These are phyloP conservation scores for Baudoinia panamericana DNA, from an alignment of 495 filamentous ascomycete genomes.

Conservation along the genomic window DNA sequence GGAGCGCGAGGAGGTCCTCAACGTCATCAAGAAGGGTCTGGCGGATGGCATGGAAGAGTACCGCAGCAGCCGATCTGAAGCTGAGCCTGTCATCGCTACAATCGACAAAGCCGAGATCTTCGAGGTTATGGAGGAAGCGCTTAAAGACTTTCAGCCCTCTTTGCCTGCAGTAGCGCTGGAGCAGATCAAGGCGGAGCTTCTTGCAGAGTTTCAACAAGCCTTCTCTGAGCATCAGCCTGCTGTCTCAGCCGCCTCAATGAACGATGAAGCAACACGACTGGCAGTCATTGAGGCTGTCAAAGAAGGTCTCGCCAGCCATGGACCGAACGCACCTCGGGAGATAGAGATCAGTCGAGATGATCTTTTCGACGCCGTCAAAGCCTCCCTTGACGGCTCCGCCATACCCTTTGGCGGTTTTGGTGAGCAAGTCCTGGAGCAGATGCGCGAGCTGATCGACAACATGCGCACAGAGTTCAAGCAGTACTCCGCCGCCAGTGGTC, in stretches of 20 bases:
- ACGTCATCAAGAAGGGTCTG: conserved; percentile 70
- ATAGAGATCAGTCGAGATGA: conserved; percentile 51
- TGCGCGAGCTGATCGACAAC: conserved; percentile 60
- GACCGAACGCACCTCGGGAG: conserved; percentile 37
- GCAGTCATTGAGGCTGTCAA: conserved; percentile 44
- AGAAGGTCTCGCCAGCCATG: conserved; percentile 39
- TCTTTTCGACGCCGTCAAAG: conserved; percentile 52
- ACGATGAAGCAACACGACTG: conserved; percentile 35
- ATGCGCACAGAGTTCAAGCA: conserved; percentile 62
- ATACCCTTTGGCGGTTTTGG: conserved; percentile 39
- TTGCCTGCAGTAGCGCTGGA: conserved; percentile 45
- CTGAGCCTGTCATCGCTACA: conserved; percentile 32
- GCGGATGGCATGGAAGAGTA: no score
- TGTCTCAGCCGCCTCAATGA: conserved; percentile 29
- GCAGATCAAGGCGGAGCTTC: conserved; percentile 66
- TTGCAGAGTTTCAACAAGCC: conserved; percentile 62
- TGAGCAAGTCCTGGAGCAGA: conserved; percentile 55
- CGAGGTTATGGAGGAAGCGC: conserved; percentile 63
- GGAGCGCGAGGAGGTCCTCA: conserved; percentile 75
- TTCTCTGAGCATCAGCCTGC: conserved; percentile 60
- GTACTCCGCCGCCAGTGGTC: conserved; percentile 57
- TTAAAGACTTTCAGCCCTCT: conserved; percentile 64
- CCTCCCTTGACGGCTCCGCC: conserved; percentile 41
- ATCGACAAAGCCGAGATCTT: conserved; percentile 66
- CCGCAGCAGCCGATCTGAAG: conserved; percentile 40